These are phyloP conservation scores for Annulohypoxylon moriforme DNA, from an alignment of 495 filamentous ascomycete genomes.

Conservation along the genomic window DNA sequence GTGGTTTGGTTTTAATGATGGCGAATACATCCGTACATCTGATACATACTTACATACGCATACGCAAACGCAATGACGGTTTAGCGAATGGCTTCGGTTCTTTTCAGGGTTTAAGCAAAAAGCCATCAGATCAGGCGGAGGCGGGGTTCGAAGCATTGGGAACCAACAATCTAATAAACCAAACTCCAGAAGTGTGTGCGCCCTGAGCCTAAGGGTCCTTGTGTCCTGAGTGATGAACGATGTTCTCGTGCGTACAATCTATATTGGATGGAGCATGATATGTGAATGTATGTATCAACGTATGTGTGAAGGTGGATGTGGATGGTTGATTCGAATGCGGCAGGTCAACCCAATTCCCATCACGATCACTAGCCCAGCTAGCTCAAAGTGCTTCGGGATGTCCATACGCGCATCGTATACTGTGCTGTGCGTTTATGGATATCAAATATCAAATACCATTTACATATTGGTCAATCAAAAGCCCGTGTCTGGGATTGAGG, in stretches of 20 bases:
- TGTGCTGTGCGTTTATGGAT: not conserved
- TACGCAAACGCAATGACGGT: constrained; percentile 13
- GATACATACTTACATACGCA: not conserved
- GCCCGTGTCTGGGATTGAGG: constrained; percentile 34
- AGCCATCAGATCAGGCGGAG: constrained; percentile 4
- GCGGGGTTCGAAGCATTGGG: constrained; percentile 21
- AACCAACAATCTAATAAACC: constrained; percentile 9
- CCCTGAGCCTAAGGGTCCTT: no score
- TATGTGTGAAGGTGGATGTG: not conserved
- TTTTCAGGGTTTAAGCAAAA: constrained; percentile 31
- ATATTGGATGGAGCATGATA: constrained; percentile 10
- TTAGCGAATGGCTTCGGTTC: constrained; percentile 29
- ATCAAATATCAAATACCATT: constrained; percentile 2
- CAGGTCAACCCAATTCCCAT: constrained; percentile 31
- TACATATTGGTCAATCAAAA: not conserved
- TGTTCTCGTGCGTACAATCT: constrained; percentile 26
- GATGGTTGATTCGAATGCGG: constrained; percentile 36
- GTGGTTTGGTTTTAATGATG: constrained; percentile 15
- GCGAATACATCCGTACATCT: not conserved
- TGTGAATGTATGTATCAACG: not conserved
- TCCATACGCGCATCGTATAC: not conserved
- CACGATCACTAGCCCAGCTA: constrained; percentile 21
- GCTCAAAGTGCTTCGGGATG: constrained; percentile 7
- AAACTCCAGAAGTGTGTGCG: constrained; percentile 15
- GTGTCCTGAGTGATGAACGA: constrained; percentile 18